Evolutionary conservation across 345 rosid genomes (phyloP).

Genomic region (Eucalyptus dawsonii): DNA sequence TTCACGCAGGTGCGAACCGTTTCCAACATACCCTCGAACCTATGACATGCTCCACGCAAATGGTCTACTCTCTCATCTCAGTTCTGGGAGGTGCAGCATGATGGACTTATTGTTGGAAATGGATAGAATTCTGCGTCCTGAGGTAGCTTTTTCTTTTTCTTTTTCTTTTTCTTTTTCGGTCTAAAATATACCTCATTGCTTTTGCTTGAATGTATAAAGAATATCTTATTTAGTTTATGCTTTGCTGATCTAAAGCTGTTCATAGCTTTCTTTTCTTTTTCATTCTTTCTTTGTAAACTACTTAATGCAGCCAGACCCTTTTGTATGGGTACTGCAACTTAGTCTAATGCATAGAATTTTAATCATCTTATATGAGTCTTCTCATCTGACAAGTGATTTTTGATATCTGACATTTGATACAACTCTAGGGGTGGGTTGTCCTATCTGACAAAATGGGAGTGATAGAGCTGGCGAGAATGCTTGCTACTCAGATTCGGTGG

Average conservation of each 20-base stretch:
- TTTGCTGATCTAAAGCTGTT: not conserved
- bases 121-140: constrained; percentile 94
- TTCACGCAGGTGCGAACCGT: constrained; percentile 76
- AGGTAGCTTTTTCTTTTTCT: constrained; percentile 32
- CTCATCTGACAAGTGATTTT: not conserved
- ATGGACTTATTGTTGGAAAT: constrained; percentile 82
- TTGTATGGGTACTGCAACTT: not conserved
- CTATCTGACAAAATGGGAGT: constrained; percentile 62
- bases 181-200: not conserved
- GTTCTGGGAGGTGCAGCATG: constrained; percentile 50
- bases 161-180: not conserved
- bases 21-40: constrained; percentile 96
- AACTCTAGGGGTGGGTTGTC: constrained; percentile 83
- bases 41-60: constrained; percentile 94
- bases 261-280: not conserved
- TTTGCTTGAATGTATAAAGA: not conserved
- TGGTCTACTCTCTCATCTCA: constrained; percentile 68
- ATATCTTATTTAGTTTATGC: not conserved
- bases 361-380: not conserved
- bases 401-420: not conserved
- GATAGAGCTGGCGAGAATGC: constrained; percentile 69
- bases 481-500: constrained; percentile 81
- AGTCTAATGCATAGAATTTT: not conserved
- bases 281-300: not conserved
- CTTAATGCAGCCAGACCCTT: not conserved